Percentiles rank a stretch among this genome's conserved stretches.
These are phyloP conservation scores for Tetraselmis chui DNA, from an alignment of 139 green algal genomes.

Conservation along the genomic window DNA sequence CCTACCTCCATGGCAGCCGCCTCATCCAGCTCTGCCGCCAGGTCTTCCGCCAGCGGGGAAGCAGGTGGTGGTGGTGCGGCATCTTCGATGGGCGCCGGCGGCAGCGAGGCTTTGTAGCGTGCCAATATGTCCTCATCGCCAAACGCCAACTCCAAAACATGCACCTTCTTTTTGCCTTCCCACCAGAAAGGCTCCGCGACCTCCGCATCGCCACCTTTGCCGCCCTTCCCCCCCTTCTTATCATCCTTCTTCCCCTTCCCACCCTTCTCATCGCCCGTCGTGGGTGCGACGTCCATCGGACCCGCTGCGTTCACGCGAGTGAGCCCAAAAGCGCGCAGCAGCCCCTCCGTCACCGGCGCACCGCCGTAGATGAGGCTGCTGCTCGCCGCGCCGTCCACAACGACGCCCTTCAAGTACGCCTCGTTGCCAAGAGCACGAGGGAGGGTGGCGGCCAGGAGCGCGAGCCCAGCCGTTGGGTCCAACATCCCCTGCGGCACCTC, in stretches of 20 bases:
- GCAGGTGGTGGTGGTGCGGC: background rate
- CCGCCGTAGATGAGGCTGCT: conserved; percentile 8
- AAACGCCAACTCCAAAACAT: background rate
- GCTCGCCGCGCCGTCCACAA: conserved; percentile 40
- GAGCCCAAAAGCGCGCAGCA: background rate
- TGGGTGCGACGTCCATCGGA: background rate
- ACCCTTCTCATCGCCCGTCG: background rate
- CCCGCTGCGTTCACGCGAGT: background rate
- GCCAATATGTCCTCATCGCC: background rate
- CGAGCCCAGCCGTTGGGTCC: background rate
- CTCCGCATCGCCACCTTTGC: background rate
- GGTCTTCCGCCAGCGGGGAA: background rate
- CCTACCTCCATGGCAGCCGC: background rate
- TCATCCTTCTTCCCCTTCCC: conserved; percentile 3
- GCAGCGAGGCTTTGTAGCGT: background rate
- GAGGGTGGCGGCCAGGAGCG: conserved; percentile 8
- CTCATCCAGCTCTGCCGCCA: conserved; percentile 7
- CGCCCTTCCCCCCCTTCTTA: background rate
- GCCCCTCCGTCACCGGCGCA: background rate
- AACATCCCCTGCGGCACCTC: background rate
- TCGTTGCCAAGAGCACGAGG: conserved; percentile 16
- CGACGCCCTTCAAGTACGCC: conserved; percentile 30
- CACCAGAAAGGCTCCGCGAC: background rate
- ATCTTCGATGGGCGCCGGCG: background rate
- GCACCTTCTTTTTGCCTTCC: conserved; percentile 6